Evolutionary conservation across 331 rosid genomes (phyloP).

Genomic region (Pyracantha coccinea): DNA sequence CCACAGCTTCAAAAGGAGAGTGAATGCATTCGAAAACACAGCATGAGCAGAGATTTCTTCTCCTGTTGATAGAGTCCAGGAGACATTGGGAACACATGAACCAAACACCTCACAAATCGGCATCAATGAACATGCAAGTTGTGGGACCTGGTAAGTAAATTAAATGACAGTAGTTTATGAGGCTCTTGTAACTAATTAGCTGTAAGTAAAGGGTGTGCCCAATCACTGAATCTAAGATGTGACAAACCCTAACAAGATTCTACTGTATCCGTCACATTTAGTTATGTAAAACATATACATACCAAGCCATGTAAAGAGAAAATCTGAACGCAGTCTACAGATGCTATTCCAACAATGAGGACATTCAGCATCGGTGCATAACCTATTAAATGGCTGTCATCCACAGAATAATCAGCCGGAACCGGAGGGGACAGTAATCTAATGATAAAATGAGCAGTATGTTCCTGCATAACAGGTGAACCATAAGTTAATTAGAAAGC

Average conservation of each 20-base stretch:
- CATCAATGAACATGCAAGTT: slow-evolving; percentile 97
- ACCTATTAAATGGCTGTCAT: slow-evolving; percentile 62
- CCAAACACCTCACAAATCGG: slow-evolving; percentile 99
- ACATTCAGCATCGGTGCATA: slow-evolving; percentile 78
- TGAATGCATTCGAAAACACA: slow-evolving; percentile 93
- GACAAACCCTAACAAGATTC: background rate
- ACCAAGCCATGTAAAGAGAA: slow-evolving; percentile 97
- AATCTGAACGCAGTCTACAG: slow-evolving; percentile 89
- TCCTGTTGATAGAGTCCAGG: slow-evolving; percentile 61
- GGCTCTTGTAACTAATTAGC: background rate
- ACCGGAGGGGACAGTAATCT: slow-evolving; percentile 80
- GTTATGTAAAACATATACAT: slow-evolving; percentile 26
- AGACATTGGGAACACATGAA: slow-evolving; percentile 74
- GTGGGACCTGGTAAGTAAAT: slow-evolving; percentile 66
- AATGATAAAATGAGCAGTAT: slow-evolving; percentile 74
- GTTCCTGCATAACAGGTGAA: slow-evolving; percentile 65
- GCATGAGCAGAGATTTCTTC: slow-evolving; percentile 90
- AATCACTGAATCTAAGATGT: background rate
- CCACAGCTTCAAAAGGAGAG: slow-evolving; percentile 91
- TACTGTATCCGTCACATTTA: background rate
- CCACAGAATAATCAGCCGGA: slow-evolving; percentile 53
- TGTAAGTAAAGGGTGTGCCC: background rate
- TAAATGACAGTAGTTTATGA: slow-evolving; percentile 5
- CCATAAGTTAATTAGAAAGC: slow-evolving; percentile 10
- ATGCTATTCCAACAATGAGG: slow-evolving; percentile 79